A percentile compares a stretch with the other conserved stretches of the same genome.
phyloP scores from a whole-genome alignment of 225 moss, liverwort and hornwort genomes.

The Pseudisothecium myosuroides region DNA sequence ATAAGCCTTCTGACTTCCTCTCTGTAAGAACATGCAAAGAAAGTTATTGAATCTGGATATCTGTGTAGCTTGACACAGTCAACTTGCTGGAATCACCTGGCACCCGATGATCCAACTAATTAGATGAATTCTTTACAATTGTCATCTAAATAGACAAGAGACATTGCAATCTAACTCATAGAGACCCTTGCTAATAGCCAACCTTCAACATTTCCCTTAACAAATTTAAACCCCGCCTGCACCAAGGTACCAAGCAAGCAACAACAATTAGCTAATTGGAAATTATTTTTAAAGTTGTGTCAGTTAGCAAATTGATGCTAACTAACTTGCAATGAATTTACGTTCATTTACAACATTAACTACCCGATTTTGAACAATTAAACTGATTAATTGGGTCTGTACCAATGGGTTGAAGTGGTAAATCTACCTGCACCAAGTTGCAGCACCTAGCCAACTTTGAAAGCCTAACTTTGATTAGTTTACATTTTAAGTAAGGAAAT shows the following conservation, averaged over 20 bases:
- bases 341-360: not conserved
- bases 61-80: not conserved
- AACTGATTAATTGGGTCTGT: not conserved
- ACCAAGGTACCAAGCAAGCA: not conserved
- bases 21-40: slow-evolving; percentile 11
- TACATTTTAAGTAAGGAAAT: not conserved
- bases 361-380: not conserved
- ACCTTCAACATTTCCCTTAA: not conserved
- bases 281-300: not conserved
- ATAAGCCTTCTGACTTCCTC: slow-evolving; percentile 14
- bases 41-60: not conserved
- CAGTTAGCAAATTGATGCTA: not conserved
- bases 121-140: not conserved
- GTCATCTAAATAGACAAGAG: not conserved
- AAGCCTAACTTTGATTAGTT: not conserved
- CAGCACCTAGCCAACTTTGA: not conserved
- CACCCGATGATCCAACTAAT: not conserved
- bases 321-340: not conserved
- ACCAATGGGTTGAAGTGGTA: not conserved
- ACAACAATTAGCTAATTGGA: not conserved
- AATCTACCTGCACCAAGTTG: not conserved
- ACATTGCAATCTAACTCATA: not conserved
- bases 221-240: not conserved
- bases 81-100: not conserved
- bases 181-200: not conserved